Evolutionary conservation across 495 filamentous ascomycete species (phyloP), one percentile per base, ranked within the genome.

Genomic region (Penicillium canariense): DNA sequence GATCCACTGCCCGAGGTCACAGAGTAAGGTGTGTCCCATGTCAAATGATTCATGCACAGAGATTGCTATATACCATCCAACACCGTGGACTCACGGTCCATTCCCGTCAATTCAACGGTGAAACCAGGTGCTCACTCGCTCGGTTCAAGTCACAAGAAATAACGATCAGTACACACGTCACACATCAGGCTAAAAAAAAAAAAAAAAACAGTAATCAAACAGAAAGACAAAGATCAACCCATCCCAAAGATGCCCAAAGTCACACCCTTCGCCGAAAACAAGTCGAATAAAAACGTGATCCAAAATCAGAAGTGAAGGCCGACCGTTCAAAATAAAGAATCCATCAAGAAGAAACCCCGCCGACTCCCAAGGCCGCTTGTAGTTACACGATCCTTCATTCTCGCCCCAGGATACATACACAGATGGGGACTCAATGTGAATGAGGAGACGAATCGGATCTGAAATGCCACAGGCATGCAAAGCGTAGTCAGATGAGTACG

Each of bases 121-220:
- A 48, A 55, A 50, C 36, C 48, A 50, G 32, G 44, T 48, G 52
- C 54, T 55, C 56, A 49, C 52, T 65, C 59, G 55, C 55, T 67
- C 43, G 36, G 35, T 27, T 59, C 56, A 64, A 59, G 51, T 57
- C 54, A 63, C 51, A 64, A 26, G 55, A 52, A 49, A 34, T 25
- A 58, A 54, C 40, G 52, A 55, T 55, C 61, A 60, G 28, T 63
- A 66, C 59, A 67, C 56, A 55, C 65, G 62, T 68, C 62, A 68
- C 62, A 66, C 65, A 58, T 68, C 56, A 68, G 56, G 60, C 59
- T 58, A 47, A 56, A 36, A 54, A 61, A 56, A 50, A 43, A 46
- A 51, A 44, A 10, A 59, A 54, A 46, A 46, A 50, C 50, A 51
- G 8, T 58, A 66, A 53, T 58, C 63, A 63, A 53, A 56, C 60